Percentiles rank a stretch among this genome's conserved stretches.
These are phyloP conservation scores for Trichocomaceae sp. DNA, from an alignment of 2,329 filamentous ascomycete genomes.

Conservation along the genomic window DNA sequence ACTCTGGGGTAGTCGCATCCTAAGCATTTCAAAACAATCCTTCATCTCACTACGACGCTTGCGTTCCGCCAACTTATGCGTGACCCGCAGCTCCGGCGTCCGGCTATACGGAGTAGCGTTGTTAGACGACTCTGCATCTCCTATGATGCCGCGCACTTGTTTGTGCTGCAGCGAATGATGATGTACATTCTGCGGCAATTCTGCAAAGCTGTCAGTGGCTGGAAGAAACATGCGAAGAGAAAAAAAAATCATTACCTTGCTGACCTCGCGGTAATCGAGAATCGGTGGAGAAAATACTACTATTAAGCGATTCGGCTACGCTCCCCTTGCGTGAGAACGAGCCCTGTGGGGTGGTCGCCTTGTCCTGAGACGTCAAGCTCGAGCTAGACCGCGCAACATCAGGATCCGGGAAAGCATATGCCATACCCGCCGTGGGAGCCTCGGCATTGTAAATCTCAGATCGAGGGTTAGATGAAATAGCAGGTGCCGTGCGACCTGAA, in stretches of 20 bases:
- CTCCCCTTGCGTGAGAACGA: conserved; percentile 42
- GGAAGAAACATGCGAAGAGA: background rate
- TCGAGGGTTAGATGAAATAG: conserved; percentile 44
- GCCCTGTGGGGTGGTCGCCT: conserved; percentile 21
- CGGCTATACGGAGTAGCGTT: conserved; percentile 43
- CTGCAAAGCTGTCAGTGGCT: conserved; percentile 20
- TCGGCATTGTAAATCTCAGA: conserved; percentile 47
- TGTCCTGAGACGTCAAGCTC: conserved; percentile 29
- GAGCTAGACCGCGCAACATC: conserved; percentile 37
- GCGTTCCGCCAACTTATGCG: conserved; percentile 46
- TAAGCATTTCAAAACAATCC: conserved; percentile 44
- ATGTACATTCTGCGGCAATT: conserved; percentile 43
- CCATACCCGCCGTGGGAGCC: conserved; percentile 44
- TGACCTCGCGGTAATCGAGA: conserved; percentile 41
- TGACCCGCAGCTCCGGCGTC: conserved; percentile 45
- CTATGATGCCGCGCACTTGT: conserved; percentile 42
- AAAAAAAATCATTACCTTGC: conserved; percentile 34
- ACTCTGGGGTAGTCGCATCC: conserved; percentile 38
- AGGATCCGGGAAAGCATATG: conserved; percentile 47
- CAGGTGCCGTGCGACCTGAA: conserved; percentile 42
- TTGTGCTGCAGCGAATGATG: conserved; percentile 45
- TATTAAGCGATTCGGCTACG: conserved; percentile 41
- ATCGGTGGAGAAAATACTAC: conserved; percentile 46
- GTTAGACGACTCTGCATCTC: conserved; percentile 36
- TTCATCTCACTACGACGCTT: conserved; percentile 50